phyloP scores from a whole-genome alignment of 768 basidiomycete species.

The Pulveroboletus sp. region DNA sequence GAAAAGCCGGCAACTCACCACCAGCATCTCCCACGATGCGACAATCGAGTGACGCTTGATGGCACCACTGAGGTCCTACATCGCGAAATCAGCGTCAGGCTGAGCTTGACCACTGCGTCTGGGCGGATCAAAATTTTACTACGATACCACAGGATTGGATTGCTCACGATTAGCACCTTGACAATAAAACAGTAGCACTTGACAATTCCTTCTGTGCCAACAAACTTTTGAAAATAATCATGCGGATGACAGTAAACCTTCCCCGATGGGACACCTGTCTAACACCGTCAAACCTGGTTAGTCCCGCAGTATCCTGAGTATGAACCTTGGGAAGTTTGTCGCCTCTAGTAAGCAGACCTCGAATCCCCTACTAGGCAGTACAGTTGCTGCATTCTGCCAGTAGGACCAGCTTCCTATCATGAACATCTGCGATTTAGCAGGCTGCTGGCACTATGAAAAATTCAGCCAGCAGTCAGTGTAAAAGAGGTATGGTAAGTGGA shows the following conservation, averaged over 20 bases:
- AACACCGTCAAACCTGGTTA: neutral
- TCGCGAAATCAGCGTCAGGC: no score
- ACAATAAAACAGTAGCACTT: constrained; percentile 6
- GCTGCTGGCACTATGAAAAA: neutral
- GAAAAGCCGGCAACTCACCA: neutral
- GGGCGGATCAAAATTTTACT: neutral
- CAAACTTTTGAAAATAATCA: constrained; percentile 8
- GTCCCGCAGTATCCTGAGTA: neutral
- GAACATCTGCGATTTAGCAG: constrained; percentile 5
- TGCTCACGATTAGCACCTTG: constrained; percentile 1
- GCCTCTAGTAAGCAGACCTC: constrained; percentile 11
- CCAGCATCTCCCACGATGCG: constrained; percentile 57
- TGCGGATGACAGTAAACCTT: constrained; percentile 9
- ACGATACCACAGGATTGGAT: neutral
- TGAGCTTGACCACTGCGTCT: constrained; percentile 8
- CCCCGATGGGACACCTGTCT: constrained; percentile 16
- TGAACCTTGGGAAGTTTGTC: constrained; percentile 9
- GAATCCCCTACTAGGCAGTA: constrained; percentile 13
- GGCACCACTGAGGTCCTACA: no score
- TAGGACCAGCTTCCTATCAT: constrained; percentile 13
- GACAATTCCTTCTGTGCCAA: constrained; percentile 7
- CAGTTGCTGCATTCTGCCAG: constrained; percentile 10
- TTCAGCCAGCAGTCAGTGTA: neutral
- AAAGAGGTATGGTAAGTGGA: neutral
- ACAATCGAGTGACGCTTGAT: no score